phyloP scores from a whole-genome alignment of 2,329 filamentous ascomycete species.

The Albophoma yamanashiensis region DNA sequence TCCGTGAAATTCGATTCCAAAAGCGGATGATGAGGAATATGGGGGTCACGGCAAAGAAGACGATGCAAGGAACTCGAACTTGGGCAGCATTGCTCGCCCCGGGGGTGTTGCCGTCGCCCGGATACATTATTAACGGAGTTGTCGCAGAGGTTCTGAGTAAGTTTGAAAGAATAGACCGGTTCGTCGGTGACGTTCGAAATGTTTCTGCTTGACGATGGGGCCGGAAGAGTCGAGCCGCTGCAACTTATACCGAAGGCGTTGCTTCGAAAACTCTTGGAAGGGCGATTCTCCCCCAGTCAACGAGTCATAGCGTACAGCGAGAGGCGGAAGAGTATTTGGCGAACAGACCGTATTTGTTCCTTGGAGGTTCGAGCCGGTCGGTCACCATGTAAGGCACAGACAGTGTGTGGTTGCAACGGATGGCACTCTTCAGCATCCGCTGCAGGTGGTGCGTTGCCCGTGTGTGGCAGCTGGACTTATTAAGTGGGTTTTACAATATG shows the following conservation, averaged over 20 bases:
- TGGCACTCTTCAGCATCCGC: neutral
- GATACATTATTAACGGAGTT: neutral
- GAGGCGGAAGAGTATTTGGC: neutral
- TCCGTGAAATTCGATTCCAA: constrained; percentile 26
- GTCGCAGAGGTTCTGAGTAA: neutral
- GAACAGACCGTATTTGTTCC: neutral
- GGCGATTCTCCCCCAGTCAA: neutral
- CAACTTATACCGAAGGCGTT: neutral
- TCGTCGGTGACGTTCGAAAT: neutral
- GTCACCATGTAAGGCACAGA: neutral
- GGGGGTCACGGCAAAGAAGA: constrained; percentile 32
- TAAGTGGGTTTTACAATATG: neutral
- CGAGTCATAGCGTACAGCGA: neutral
- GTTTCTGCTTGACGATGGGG: neutral
- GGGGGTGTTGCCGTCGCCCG: constrained; percentile 15
- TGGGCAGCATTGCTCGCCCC: constrained; percentile 25
- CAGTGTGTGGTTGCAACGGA: neutral
- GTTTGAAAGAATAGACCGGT: neutral
- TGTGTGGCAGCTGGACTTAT: neutral
- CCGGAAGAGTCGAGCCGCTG: neutral
- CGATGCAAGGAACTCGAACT: constrained; percentile 26
- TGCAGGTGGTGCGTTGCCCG: neutral
- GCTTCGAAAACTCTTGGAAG: neutral
- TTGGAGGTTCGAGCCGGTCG: neutral
- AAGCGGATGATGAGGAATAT: constrained; percentile 27